Conservation (phyloP, 495 filamentous ascomycete species). For the Bacidia rubella region DNA sequence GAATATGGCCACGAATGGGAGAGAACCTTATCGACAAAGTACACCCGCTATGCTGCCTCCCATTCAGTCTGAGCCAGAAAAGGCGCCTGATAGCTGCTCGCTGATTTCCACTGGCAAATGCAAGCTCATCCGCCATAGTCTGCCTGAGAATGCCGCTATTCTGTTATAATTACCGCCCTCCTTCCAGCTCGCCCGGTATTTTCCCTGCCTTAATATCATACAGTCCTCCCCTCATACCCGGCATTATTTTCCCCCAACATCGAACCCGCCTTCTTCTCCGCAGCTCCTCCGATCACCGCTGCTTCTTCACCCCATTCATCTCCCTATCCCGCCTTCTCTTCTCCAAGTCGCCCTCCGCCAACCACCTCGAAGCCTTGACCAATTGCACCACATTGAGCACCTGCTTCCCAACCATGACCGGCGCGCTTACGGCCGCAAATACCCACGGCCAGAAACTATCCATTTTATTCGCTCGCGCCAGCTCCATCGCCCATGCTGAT, state of each 20-base stretch:
- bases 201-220: not conserved
- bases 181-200: too few relatives aligned
- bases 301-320: constrained; percentile 17
- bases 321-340: constrained; percentile 37
- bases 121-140: too few relatives aligned
- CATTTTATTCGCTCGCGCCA: constrained; percentile 90
- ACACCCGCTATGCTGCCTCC: too few relatives aligned
- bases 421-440: constrained; percentile 64
- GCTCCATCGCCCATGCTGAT: constrained; percentile 80
- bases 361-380: constrained; percentile 81
- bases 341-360: constrained; percentile 73
- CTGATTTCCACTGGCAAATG: too few relatives aligned
- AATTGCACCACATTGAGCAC: constrained; percentile 88
- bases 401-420: constrained; percentile 85
- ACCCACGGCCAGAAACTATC: constrained; percentile 76
- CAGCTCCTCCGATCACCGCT: not conserved
- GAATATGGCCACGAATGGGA: too few relatives aligned
- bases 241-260: not conserved
- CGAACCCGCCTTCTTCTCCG: not conserved
- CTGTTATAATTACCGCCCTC: too few relatives aligned
- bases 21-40: too few relatives aligned
- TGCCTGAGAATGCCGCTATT: too few relatives aligned
- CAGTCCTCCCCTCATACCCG: not conserved
- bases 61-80: too few relatives aligned
- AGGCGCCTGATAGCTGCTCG: too few relatives aligned